phyloP scores from a whole-genome alignment of 2,329 filamentous ascomycete genomes.

The Ophiostoma novo-ulmi region DNA sequence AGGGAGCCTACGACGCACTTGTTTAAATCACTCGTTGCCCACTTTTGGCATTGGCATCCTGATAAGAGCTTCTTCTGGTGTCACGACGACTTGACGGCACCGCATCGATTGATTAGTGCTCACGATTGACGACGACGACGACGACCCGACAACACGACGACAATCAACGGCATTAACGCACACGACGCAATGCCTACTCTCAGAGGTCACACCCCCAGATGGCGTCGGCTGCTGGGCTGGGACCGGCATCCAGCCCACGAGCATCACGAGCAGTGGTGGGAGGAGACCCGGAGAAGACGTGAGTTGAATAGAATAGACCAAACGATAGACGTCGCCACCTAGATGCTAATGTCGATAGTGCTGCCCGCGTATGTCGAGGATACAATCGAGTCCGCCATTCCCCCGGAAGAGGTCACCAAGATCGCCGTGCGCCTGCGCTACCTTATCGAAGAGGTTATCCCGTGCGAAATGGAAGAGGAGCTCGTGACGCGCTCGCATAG shows the following conservation, averaged over 20 bases:
- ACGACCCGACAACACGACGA: background rate
- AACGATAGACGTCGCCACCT: no score
- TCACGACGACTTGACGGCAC: background rate
- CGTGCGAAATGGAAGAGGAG: conserved; percentile 78
- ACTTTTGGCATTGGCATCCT: background rate
- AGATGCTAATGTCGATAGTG: conserved; percentile 43
- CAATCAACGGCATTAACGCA: background rate
- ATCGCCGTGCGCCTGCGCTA: conserved; percentile 85
- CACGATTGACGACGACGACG: background rate
- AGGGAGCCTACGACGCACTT: conserved; percentile 16
- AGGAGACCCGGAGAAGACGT: conserved; percentile 33
- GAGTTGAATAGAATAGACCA: conserved; percentile 19
- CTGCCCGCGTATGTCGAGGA: conserved; percentile 59
- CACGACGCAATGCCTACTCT: background rate
- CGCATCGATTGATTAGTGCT: background rate
- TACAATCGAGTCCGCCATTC: conserved; percentile 59
- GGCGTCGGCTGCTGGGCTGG: conserved; percentile 34
- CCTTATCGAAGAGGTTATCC: conserved; percentile 81
- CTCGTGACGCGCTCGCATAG: conserved; percentile 76
- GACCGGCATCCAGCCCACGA: conserved; percentile 30
- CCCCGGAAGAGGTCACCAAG: conserved; percentile 77
- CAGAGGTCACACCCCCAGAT: conserved; percentile 19
- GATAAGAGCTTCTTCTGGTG: background rate
- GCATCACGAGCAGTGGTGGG: conserved; percentile 32
- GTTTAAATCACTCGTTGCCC: background rate